Conservation (phyloP, 106 monocot genomes). For the Phalaenopsis equestris region DNA sequence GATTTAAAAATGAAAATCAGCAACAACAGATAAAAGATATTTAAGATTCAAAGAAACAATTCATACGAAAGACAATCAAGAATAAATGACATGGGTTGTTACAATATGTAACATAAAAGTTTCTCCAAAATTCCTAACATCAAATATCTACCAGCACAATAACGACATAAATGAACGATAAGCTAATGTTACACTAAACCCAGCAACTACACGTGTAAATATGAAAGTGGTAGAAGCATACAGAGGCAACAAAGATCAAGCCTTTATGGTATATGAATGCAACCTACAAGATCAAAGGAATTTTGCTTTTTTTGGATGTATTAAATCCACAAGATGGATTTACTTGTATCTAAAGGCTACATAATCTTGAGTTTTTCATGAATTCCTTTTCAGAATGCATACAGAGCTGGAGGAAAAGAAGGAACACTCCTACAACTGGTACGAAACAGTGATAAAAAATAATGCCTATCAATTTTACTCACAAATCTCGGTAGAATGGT, state of each 20-base stretch:
- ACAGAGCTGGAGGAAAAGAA: background rate
- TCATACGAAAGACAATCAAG: background rate
- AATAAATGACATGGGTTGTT: background rate
- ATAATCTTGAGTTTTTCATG: background rate
- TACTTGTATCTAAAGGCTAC: background rate
- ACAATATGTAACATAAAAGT: background rate
- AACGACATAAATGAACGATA: background rate
- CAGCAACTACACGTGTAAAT: slow-evolving; percentile 3
- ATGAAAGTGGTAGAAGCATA: background rate
- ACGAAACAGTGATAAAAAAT: background rate
- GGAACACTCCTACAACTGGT: background rate
- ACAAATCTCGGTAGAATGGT: background rate
- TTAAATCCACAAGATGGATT: background rate
- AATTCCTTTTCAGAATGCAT: background rate
- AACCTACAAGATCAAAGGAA: background rate
- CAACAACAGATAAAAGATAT: background rate
- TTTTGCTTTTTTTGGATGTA: background rate
- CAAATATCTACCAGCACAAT: background rate
- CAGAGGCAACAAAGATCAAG: background rate
- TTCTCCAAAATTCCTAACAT: background rate
- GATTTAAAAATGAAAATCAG: background rate
- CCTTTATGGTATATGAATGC: background rate
- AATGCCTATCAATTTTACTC: background rate
- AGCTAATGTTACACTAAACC: background rate
- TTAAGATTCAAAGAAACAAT: background rate